Evolutionary conservation across 305 asterid species (phyloP).

Genomic region (Fraxinus latifolia): DNA sequence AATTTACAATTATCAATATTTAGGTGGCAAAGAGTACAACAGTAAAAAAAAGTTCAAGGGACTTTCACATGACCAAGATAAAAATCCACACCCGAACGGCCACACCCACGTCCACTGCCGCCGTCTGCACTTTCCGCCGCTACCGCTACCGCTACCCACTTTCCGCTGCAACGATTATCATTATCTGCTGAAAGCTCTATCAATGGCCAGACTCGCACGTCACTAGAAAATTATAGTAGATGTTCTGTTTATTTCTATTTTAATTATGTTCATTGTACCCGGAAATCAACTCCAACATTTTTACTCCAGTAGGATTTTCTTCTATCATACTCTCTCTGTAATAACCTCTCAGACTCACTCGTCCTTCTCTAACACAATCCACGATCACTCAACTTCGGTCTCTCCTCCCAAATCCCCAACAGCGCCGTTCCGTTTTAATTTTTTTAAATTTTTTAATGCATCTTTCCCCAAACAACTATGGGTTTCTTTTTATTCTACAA

Average conservation of each 20-base stretch:
- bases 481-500: slow-evolving; percentile 43
- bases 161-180: neutral
- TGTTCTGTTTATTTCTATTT: neutral
- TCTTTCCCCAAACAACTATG: slow-evolving; percentile 10
- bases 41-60: neutral
- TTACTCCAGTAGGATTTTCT: slow-evolving; percentile 5
- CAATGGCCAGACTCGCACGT: neutral
- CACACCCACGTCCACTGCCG: neutral
- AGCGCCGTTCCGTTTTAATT: neutral
- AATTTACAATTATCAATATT: neutral
- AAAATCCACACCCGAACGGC: too few relatives aligned
- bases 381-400: slow-evolving; percentile 18
- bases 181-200: neutral
- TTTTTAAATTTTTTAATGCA: slow-evolving; percentile 11
- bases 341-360: neutral
- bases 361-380: slow-evolving; percentile 15
- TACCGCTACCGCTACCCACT: neutral
- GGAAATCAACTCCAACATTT: slow-evolving; percentile 22
- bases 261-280: slow-evolving; percentile 28
- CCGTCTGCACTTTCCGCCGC: neutral
- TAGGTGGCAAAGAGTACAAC: neutral
- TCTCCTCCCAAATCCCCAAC: slow-evolving; percentile 14
- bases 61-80: neutral
- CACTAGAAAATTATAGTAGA: neutral
- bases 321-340: neutral